Conservation (phyloP, 2,329 filamentous ascomycete genomes). For the Fusarium anguioides region DNA sequence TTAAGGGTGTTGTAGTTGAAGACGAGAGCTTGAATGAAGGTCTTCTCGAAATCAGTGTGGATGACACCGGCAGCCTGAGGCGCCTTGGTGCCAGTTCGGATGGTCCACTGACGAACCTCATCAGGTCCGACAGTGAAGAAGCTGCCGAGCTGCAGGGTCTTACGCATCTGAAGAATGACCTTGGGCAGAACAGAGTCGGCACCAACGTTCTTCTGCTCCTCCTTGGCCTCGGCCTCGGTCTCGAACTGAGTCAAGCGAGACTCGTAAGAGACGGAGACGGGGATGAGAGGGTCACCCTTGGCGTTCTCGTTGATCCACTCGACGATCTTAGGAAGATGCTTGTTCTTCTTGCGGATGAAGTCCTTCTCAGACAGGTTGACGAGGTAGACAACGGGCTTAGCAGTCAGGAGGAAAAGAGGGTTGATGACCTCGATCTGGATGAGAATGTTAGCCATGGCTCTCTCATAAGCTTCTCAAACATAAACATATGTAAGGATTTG, state of each 20-base stretch:
- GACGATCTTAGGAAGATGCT: conserved; percentile 92
- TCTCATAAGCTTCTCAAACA: conserved; percentile 2
- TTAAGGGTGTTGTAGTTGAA: conserved; percentile 87
- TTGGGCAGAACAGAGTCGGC: conserved; percentile 92
- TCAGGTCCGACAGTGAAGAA: conserved; percentile 98
- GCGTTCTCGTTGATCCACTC: conserved; percentile 96
- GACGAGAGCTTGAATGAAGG: conserved; percentile 95
- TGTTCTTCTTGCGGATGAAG: conserved; percentile 99
- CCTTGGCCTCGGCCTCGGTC: conserved; percentile 78
- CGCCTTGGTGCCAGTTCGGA: conserved; percentile 96
- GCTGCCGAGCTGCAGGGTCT: conserved; percentile 86
- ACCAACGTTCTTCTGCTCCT: conserved; percentile 89
- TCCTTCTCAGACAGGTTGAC: conserved; percentile 98
- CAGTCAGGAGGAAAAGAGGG: conserved; percentile 91
- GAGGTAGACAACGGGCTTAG: conserved; percentile 96
- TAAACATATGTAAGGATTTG: conserved; percentile 23
- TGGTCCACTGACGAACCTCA: conserved; percentile 98
- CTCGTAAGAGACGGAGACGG: conserved; percentile 92
- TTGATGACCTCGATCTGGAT: conserved; percentile 95
- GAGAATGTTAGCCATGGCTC: conserved; percentile 41
- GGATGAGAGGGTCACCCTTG: conserved; percentile 87
- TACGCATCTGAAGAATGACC: conserved; percentile 92
- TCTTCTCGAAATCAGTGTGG: conserved; percentile 99
- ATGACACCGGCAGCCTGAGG: conserved; percentile 98
- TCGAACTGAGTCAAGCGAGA: conserved; percentile 87